Evolutionary conservation across 192 early-diverging fungal genomes (phyloP).

Genomic region (Coemansia sp.): DNA sequence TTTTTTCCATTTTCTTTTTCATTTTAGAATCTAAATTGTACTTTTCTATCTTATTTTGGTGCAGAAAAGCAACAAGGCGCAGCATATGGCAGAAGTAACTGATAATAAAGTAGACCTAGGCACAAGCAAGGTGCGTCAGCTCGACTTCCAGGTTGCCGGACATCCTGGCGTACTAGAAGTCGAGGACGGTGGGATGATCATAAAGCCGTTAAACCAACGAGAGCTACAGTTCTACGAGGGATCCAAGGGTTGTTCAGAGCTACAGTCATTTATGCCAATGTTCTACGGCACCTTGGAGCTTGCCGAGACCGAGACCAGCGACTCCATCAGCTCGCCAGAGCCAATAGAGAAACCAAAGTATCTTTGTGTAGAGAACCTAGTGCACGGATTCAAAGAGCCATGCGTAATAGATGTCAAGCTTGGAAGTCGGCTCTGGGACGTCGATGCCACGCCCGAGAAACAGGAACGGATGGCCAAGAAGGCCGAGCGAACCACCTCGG

Average conservation of each 20-base stretch:
- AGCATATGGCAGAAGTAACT: neutral
- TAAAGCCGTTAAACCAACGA: conserved; percentile 63
- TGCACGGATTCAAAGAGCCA: conserved; percentile 65
- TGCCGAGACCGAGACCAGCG: conserved; percentile 8
- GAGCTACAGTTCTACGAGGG: conserved; percentile 78
- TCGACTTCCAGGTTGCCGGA: conserved; percentile 78
- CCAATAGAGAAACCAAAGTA: conserved; percentile 27
- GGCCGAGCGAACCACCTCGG: conserved; percentile 68
- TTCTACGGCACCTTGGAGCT: conserved; percentile 64
- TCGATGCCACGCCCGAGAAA: conserved; percentile 73
- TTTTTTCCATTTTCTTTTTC: neutral
- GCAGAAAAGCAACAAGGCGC: neutral
- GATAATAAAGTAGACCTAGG: neutral
- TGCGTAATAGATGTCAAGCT: conserved; percentile 89
- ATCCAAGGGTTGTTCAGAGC: conserved; percentile 50
- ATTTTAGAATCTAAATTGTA: neutral
- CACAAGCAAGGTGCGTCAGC: conserved; percentile 23
- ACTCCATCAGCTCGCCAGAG: neutral
- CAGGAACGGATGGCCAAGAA: conserved; percentile 61
- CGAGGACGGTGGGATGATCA: conserved; percentile 64
- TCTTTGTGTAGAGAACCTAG: conserved; percentile 78
- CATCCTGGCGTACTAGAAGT: conserved; percentile 68
- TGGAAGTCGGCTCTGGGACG: conserved; percentile 74
- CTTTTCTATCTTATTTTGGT: too few relatives aligned
- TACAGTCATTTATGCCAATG: conserved; percentile 64